Conservation (phyloP, 495 filamentous ascomycete species). For the Bacidia rubella region DNA sequence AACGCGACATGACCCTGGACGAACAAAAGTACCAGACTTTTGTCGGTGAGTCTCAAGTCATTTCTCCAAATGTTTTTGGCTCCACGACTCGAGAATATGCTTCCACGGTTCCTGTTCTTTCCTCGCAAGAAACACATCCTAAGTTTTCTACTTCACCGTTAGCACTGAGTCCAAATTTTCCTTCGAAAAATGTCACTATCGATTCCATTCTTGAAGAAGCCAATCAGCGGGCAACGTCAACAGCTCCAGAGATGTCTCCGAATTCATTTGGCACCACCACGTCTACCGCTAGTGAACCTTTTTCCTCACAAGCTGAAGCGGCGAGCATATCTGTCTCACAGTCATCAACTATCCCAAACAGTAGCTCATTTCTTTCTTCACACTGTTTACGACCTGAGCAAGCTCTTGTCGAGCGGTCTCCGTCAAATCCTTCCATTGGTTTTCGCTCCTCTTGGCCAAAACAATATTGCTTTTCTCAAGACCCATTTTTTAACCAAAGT, state of each 20-base stretch:
- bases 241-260: neutral
- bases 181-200: constrained; percentile 18
- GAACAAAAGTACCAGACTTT: constrained; percentile 52
- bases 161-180: constrained; percentile 7
- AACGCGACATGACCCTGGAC: constrained; percentile 37
- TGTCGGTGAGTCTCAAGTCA: constrained; percentile 66
- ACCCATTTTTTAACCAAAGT: constrained; percentile 43
- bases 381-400: neutral
- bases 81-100: neutral
- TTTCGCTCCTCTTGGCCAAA: constrained; percentile 16
- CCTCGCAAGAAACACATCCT: constrained; percentile 8
- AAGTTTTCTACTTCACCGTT: neutral
- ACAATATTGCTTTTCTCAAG: constrained; percentile 19
- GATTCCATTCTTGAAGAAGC: constrained; percentile 22
- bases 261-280: neutral
- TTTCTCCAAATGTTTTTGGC: constrained; percentile 13
- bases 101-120: constrained; percentile 21
- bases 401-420: constrained; percentile 9
- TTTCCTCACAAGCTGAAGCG: neutral
- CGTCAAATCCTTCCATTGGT: constrained; percentile 13
- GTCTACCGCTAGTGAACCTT: neutral
- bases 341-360: neutral
- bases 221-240: constrained; percentile 8
- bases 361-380: neutral
- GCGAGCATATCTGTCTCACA: neutral